Base-by-base conservation (phyloP, 2,329 filamentous ascomycete species). In the Fusarium pilosicola region DNA sequence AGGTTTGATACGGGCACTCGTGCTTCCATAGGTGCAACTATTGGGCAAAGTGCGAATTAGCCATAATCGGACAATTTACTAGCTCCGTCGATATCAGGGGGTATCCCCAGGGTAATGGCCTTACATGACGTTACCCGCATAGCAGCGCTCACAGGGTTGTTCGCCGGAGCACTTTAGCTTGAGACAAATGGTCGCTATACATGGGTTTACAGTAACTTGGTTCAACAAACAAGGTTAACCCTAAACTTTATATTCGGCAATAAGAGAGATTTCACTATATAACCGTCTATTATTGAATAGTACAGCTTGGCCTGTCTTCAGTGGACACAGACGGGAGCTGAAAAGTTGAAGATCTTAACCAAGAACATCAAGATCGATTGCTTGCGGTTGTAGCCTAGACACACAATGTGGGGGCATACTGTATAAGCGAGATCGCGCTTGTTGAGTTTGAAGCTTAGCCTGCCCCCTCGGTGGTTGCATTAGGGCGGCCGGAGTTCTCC, bases 101-200 rank as follows among this genome's bases (percentile, higher is more conserved):
- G 7, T 7, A 15, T n/a, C 7, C 5, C 22, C 1, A 7, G 39
- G 39, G 20, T 9, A 22, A 0, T 22, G 20, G 1, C 8, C 20
- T 22, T 22, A 41, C 39, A 41, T 3, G 39, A 41, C 13, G 12
- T 20, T 41, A 41, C 39, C 4, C 14, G 39, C 8, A 22, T 14
- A 10, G 12, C 39, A 41, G 12, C 20, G 38, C 38, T 41, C 20
- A 13, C 38, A 41, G 20, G 38, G 38, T 41, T 41, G 38, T 22
- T 22, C 38, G 11, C 38, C 38, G 10, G 38, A 41, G 20, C 38
- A 41, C 38, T 41, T 41, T 5, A 41, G 18, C 8, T 41, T 34
- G 7, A 34, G 32, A 34, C 32, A 8, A 34, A 15, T 34, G 14
- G 32, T 34, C 3, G 32, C 14, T 34, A 34, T 34, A 34, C 14